Evolutionary conservation across 1,284 basidiomycete genomes (phyloP).

Genomic region (Butyriboletus appendiculatus): DNA sequence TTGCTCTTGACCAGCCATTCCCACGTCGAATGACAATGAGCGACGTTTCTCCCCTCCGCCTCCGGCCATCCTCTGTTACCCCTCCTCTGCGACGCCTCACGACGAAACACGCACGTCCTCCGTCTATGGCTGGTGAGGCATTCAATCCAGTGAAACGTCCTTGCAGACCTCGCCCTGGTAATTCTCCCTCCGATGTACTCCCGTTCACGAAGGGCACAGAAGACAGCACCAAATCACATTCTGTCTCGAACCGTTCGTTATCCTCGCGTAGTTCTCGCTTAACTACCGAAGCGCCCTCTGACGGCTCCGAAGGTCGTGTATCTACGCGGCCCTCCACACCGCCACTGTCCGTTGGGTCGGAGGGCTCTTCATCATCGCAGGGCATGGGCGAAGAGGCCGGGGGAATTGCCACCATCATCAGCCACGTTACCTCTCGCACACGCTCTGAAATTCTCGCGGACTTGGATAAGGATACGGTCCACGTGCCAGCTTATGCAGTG

Average conservation of each 20-base stretch:
- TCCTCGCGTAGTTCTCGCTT: slow-evolving; percentile 28
- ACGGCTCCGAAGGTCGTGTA: slow-evolving; percentile 25
- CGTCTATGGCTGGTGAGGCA: slow-evolving; percentile 31
- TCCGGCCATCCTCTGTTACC: slow-evolving; percentile 33
- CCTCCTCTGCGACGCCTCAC: slow-evolving; percentile 30
- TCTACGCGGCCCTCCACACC: slow-evolving; percentile 30
- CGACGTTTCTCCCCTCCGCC: slow-evolving; percentile 38
- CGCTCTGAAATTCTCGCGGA: slow-evolving; percentile 35
- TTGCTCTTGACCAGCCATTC: slow-evolving; percentile 30
- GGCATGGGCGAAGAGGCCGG: slow-evolving; percentile 16
- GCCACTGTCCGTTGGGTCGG: slow-evolving; percentile 31
- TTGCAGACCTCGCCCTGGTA: slow-evolving; percentile 24
- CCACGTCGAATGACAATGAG: slow-evolving; percentile 38
- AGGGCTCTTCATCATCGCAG: slow-evolving; percentile 26
- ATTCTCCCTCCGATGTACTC: slow-evolving; percentile 16
- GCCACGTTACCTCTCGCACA: slow-evolving; percentile 28
- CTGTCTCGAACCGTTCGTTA: slow-evolving; percentile 19
- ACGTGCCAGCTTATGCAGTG: slow-evolving; percentile 34
- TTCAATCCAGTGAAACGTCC: slow-evolving; percentile 33
- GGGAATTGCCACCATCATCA: slow-evolving; percentile 34
- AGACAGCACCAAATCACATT: slow-evolving; percentile 10
- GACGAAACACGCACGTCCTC: slow-evolving; percentile 30
- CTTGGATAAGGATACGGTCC: slow-evolving; percentile 28
- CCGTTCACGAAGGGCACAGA: slow-evolving; percentile 22
- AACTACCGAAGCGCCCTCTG: slow-evolving; percentile 17